Evolutionary conservation across 2,329 filamentous ascomycete species (phyloP).

Genomic region (Sclerotinia trifoliorum): DNA sequence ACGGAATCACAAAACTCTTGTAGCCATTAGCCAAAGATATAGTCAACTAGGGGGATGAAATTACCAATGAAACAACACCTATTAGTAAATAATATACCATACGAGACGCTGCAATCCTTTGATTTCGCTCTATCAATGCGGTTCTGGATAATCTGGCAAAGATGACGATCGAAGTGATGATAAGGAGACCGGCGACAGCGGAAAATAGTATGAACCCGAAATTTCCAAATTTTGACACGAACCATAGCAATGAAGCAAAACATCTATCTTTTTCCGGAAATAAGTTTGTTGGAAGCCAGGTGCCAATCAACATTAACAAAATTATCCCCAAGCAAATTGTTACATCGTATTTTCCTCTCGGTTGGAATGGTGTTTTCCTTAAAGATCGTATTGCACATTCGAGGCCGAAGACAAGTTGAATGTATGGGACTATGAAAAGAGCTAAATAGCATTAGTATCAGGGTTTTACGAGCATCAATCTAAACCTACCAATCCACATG

Average conservation of each 20-base stretch:
- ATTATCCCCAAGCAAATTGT: constrained; percentile 55
- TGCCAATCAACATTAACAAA: constrained; percentile 51
- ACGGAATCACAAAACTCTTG: constrained; percentile 60
- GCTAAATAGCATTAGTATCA: constrained; percentile 47
- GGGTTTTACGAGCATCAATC: neutral
- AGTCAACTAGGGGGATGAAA: constrained; percentile 36
- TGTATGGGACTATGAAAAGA: constrained; percentile 64
- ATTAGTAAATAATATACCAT: constrained; percentile 66
- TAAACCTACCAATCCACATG: constrained; percentile 57
- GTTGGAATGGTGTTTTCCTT: constrained; percentile 54
- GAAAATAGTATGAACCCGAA: constrained; percentile 56
- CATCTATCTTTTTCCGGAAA: constrained; percentile 58
- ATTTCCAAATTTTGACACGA: constrained; percentile 59
- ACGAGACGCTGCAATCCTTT: constrained; percentile 62
- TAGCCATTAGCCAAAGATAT: constrained; percentile 35
- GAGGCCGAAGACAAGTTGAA: constrained; percentile 63
- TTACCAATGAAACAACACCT: constrained; percentile 57
- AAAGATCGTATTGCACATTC: constrained; percentile 59
- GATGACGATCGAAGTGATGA: constrained; percentile 52
- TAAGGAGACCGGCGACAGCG: constrained; percentile 50
- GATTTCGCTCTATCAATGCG: constrained; percentile 54
- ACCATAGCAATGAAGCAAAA: constrained; percentile 68
- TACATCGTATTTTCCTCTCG: constrained; percentile 59
- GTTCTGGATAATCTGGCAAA: constrained; percentile 57
- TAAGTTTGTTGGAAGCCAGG: constrained; percentile 58